Evolutionary conservation across 1,284 basidiomycete species (phyloP).

Genomic region (Psilocybe mexicana): DNA sequence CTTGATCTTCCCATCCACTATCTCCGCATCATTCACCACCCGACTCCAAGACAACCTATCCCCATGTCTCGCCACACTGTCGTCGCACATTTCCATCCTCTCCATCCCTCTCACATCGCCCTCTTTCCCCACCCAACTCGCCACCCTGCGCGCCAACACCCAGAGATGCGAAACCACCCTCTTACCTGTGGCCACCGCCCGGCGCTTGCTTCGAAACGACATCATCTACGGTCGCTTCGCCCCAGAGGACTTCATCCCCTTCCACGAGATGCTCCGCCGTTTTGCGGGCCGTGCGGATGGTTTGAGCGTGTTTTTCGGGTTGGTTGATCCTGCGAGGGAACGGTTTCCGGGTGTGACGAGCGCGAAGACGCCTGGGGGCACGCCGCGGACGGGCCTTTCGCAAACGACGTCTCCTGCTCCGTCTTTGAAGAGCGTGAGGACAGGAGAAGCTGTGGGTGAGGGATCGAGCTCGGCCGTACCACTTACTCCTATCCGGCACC

Average conservation of each 20-base stretch:
- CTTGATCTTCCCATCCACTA: slow-evolving; percentile 65
- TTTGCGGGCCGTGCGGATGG: slow-evolving; percentile 65
- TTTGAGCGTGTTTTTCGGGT: slow-evolving; percentile 60
- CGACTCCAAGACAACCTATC: slow-evolving; percentile 53
- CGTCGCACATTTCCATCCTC: slow-evolving; percentile 45
- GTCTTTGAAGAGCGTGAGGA: background rate
- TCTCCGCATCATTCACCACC: slow-evolving; percentile 63
- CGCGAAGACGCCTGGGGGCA: slow-evolving; percentile 11
- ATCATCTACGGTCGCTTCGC: slow-evolving; percentile 64
- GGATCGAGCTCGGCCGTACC: background rate
- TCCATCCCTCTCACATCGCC: slow-evolving; percentile 41
- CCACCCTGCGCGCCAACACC: slow-evolving; percentile 38
- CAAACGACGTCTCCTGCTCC: slow-evolving; percentile 8
- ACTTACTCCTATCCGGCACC: background rate
- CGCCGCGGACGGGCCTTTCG: slow-evolving; percentile 12
- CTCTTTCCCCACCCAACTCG: slow-evolving; percentile 41
- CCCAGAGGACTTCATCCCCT: slow-evolving; percentile 56
- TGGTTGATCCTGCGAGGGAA: slow-evolving; percentile 63
- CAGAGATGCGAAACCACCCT: slow-evolving; percentile 57
- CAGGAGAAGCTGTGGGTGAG: background rate
- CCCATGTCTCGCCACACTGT: slow-evolving; percentile 51
- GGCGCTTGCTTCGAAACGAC: slow-evolving; percentile 62
- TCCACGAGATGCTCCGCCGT: slow-evolving; percentile 53
- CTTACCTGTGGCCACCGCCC: slow-evolving; percentile 52
- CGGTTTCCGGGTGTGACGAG: slow-evolving; percentile 49